Evolutionary conservation across 192 early-diverging fungal genomes (phyloP).

Genomic region (Podila minutissima): DNA sequence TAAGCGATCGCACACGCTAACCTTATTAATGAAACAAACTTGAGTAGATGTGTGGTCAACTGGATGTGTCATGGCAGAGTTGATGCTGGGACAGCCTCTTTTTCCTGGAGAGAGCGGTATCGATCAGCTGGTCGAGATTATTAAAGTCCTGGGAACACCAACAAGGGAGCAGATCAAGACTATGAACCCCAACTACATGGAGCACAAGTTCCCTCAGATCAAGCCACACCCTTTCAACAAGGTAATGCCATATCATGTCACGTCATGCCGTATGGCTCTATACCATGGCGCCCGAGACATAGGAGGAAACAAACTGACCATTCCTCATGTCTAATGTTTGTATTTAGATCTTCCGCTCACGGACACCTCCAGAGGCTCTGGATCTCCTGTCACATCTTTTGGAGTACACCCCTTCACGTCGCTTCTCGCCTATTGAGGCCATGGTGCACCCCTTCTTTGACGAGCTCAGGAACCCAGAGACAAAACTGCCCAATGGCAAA

Average conservation of each 20-base stretch:
- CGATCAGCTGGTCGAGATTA: slow-evolving; percentile 99
- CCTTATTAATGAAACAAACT: too few species aligned
- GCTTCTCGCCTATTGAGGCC: slow-evolving; percentile 89
- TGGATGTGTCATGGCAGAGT: slow-evolving; percentile 96
- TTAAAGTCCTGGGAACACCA: slow-evolving; percentile 98
- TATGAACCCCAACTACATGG: slow-evolving; percentile 99
- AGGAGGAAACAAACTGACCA: too few species aligned
- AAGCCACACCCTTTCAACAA: slow-evolving; percentile 91
- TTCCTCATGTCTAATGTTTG: neutral
- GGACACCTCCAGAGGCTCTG: slow-evolving; percentile 85
- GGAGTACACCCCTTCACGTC: slow-evolving; percentile 90
- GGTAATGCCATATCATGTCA: neutral
- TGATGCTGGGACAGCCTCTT: slow-evolving; percentile 92
- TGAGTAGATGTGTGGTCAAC: slow-evolving; percentile 90
- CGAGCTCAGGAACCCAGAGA: slow-evolving; percentile 89
- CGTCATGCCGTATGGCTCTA: neutral
- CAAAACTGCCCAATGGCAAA: slow-evolving; percentile 84
- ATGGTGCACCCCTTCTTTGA: slow-evolving; percentile 98
- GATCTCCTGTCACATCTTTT: slow-evolving; percentile 87
- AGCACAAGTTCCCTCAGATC: slow-evolving; percentile 99
- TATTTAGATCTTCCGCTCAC: slow-evolving; percentile 77
- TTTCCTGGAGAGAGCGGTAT: slow-evolving; percentile 99
- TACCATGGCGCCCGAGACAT: neutral
- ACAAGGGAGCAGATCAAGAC: slow-evolving; percentile 94
- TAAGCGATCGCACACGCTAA: neutral